These are phyloP conservation scores for Hortiboletus campestris DNA, from an alignment of 768 basidiomycete species.

Conservation along the genomic window DNA sequence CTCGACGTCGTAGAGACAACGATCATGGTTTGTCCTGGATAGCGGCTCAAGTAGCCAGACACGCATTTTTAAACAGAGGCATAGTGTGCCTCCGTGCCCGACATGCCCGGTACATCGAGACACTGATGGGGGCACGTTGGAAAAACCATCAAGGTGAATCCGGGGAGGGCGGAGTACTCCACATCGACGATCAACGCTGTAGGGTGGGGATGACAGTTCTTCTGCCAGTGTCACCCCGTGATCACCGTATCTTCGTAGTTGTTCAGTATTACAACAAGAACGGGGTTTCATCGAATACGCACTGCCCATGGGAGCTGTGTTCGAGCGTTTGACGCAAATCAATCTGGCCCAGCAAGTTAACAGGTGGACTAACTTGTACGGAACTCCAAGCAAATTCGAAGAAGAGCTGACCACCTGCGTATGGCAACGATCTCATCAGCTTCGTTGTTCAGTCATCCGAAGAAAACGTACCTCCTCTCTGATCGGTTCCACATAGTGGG, in stretches of 20 bases:
- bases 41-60: not conserved
- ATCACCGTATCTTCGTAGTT: not conserved
- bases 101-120: not conserved
- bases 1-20: not conserved
- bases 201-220: not conserved
- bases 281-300: not conserved
- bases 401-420: not conserved
- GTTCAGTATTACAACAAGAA: not conserved
- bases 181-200: not conserved
- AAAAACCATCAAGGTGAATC: not conserved
- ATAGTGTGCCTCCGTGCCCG: not conserved
- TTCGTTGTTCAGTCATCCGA: not conserved
- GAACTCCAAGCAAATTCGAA: not conserved
- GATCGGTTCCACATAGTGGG: not conserved
- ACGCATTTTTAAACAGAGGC: not conserved
- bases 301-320: not conserved
- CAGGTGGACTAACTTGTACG: not conserved
- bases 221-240: not conserved
- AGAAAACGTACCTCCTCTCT: slow-evolving; percentile 1
- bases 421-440: not conserved
- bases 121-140: not conserved
- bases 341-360: not conserved
- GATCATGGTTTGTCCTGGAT: not conserved
- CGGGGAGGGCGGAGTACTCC: not conserved
- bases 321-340: not conserved